Percentiles rank a stretch among this genome's conserved stretches.
phyloP scores from a whole-genome alignment of 78 protist species.

The Mastigamoeba balamuthi region DNA sequence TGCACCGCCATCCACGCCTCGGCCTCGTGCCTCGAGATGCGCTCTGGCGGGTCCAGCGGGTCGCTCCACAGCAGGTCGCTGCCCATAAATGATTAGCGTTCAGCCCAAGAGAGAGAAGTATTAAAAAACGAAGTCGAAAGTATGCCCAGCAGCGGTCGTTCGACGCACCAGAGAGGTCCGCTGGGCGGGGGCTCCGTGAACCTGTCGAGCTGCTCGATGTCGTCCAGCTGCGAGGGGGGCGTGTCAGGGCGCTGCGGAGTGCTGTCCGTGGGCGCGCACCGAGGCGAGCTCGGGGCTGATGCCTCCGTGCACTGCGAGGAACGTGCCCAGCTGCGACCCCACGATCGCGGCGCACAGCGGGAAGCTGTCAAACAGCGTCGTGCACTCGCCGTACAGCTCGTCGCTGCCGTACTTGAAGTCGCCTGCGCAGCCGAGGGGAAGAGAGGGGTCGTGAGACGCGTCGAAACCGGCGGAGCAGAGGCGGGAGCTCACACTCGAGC shows the following conservation, averaged over 20 bases:
- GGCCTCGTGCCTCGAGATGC: no score
- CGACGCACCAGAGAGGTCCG: constrained; percentile 40
- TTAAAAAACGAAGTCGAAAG: no score
- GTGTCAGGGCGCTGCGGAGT: background rate
- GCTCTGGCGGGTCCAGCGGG: no score
- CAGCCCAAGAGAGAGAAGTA: no score
- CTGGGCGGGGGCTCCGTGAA: constrained; percentile 51
- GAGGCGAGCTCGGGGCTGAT: constrained; percentile 50
- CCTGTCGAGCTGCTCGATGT: constrained; percentile 30
- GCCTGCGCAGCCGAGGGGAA: background rate
- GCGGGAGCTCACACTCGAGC: constrained; percentile 24
- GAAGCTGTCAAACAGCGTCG: constrained; percentile 23
- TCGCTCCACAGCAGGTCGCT: constrained; percentile 72
- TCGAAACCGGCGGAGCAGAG: background rate
- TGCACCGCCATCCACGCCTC: constrained; percentile 9
- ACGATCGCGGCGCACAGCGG: constrained; percentile 53
- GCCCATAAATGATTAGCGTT: no score
- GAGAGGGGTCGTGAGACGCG: background rate
- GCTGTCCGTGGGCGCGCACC: background rate
- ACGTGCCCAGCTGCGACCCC: background rate
- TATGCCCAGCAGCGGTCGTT: no score
- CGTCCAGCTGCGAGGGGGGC: constrained; percentile 5
- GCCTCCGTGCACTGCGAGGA: constrained; percentile 72
- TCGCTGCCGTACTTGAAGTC: constrained; percentile 20
- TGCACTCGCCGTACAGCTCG: constrained; percentile 28